Evolutionary conservation across 345 rosid genomes (phyloP).

Genomic region (Lepidium sativum): DNA sequence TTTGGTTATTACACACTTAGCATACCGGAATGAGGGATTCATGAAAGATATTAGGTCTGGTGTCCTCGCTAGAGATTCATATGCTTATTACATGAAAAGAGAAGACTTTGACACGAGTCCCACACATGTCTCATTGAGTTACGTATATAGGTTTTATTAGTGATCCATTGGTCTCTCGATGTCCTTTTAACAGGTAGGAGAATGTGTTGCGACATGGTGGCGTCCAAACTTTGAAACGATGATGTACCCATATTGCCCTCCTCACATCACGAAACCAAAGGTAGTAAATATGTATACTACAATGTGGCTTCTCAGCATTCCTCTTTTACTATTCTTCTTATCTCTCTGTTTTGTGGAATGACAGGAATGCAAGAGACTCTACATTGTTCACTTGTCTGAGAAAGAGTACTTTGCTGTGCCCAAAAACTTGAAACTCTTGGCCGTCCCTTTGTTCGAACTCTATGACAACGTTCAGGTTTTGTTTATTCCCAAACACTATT

Average conservation of each 20-base stretch:
- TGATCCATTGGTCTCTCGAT: background rate
- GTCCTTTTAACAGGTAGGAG: conserved; percentile 60
- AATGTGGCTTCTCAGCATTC: background rate
- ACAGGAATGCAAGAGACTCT: conserved; percentile 99
- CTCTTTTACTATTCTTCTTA: conserved; percentile 3
- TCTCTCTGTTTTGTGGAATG: conserved; percentile 11
- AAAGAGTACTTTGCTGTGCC: conserved; percentile 98
- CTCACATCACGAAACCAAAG: conserved; percentile 96
- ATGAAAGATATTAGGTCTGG: background rate
- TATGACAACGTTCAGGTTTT: conserved; percentile 87
- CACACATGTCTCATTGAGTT: background rate
- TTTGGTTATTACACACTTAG: background rate
- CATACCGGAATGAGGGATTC: background rate
- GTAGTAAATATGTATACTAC: conserved; percentile 17
- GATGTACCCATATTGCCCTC: conserved; percentile 97
- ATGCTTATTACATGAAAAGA: background rate
- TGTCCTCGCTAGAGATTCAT: background rate
- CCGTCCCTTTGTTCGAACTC: conserved; percentile 94
- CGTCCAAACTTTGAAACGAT: conserved; percentile 97
- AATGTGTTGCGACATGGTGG: conserved; percentile 98
- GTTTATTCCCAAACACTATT: background rate
- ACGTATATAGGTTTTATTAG: background rate
- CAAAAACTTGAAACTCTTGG: conserved; percentile 92
- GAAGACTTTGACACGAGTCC: conserved; percentile 4
- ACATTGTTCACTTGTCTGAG: conserved; percentile 85